Percentiles rank a stretch among this genome's conserved stretches.
These are phyloP conservation scores for Septoria linicola DNA, from an alignment of 2,329 filamentous ascomycete species.

Conservation along the genomic window DNA sequence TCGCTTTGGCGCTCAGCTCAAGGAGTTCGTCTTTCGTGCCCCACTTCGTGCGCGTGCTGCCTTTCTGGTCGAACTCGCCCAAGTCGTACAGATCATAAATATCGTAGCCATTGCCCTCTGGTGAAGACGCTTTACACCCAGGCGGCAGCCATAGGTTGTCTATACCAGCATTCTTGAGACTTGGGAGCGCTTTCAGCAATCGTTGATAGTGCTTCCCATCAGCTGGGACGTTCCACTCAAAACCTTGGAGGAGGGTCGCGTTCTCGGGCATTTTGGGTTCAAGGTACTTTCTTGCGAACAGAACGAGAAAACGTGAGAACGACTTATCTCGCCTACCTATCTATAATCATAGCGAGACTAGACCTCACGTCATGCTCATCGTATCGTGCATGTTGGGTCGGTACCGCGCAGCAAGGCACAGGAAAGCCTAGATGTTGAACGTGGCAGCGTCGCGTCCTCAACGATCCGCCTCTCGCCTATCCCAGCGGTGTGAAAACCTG, in stretches of 20 bases:
- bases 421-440: neutral
- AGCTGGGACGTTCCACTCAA: conserved; percentile 68
- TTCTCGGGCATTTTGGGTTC: conserved; percentile 28
- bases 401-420: neutral
- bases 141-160: conserved; percentile 67
- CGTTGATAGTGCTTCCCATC: conserved; percentile 64
- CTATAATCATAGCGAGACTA: neutral
- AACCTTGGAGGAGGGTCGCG: conserved; percentile 63
- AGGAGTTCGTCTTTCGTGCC: conserved; percentile 62
- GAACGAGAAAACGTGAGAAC: neutral
- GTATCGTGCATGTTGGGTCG: neutral
- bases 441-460: neutral
- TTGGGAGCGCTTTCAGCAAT: conserved; percentile 53
- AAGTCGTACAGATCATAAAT: conserved; percentile 58
- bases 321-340: neutral
- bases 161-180: conserved; percentile 60
- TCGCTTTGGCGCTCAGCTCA: conserved; percentile 52
- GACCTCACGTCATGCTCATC: conserved; percentile 6
- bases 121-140: conserved; percentile 62
- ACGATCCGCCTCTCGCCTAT: neutral
- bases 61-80: conserved; percentile 71
- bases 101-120: conserved; percentile 59
- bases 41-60: conserved; percentile 63
- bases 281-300: neutral
- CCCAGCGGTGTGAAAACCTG: neutral